Conservation (phyloP, 1,139 yeast genomes). For the Debaryomycetaceae sp. region DNA sequence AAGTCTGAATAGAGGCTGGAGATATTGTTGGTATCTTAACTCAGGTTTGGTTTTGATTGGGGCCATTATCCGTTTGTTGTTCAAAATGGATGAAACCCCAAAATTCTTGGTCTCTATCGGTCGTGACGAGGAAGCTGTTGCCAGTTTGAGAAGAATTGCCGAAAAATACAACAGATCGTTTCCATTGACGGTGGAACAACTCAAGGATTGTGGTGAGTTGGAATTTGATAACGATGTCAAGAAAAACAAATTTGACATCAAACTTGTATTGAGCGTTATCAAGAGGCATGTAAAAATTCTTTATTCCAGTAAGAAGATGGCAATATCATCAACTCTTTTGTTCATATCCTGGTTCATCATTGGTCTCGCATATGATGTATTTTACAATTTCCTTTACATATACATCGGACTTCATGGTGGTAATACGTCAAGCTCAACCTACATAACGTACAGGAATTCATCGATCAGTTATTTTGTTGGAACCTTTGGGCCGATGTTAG, state of each 20-base stretch:
- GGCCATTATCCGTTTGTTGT: slow-evolving; percentile 25
- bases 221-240: slow-evolving; percentile 9
- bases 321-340: slow-evolving; percentile 37
- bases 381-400: slow-evolving; percentile 48
- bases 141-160: slow-evolving; percentile 25
- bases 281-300: slow-evolving; percentile 27
- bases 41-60: slow-evolving; percentile 27
- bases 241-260: slow-evolving; percentile 14
- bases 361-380: slow-evolving; percentile 54
- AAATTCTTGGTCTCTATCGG: slow-evolving; percentile 31
- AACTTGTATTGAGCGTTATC: slow-evolving; percentile 12
- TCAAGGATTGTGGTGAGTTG: slow-evolving; percentile 26
- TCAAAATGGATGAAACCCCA: slow-evolving; percentile 31
- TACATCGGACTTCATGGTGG: slow-evolving; percentile 48
- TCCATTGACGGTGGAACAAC: slow-evolving; percentile 25
- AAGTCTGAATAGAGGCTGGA: slow-evolving; percentile 54
- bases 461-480: slow-evolving; percentile 48
- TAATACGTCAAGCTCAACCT: slow-evolving; percentile 29
- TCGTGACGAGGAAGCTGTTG: slow-evolving; percentile 32
- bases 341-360: slow-evolving; percentile 47
- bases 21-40: slow-evolving; percentile 53
- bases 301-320: slow-evolving; percentile 38
- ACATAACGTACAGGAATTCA: slow-evolving; percentile 49
- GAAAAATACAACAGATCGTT: slow-evolving; percentile 24
- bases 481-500: slow-evolving; percentile 57